A percentile compares a stretch with the other conserved stretches of the same genome.
Conservation (phyloP, 345 rosid species). For the Pistacia integerrima region DNA sequence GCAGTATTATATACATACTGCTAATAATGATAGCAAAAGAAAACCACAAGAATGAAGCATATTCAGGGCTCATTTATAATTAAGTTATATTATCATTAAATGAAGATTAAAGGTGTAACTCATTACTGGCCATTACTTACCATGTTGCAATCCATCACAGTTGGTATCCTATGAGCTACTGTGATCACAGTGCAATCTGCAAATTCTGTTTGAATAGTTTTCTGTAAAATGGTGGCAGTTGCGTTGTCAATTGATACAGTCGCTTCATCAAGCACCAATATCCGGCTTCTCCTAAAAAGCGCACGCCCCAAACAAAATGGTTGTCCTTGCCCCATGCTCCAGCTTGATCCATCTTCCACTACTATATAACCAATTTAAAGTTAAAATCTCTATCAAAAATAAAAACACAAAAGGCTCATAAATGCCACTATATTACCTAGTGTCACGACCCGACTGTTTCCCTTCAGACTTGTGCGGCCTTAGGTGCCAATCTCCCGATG, state of each 20-base stretch:
- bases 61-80: neutral
- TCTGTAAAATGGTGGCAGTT: conserved; percentile 83
- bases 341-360: conserved; percentile 84
- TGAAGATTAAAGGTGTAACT: conserved; percentile 19
- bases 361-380: conserved; percentile 37
- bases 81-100: no score
- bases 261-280: conserved; percentile 91
- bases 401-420: neutral
- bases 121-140: conserved; percentile 66
- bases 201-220: conserved; percentile 73
- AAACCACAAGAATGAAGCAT: no score
- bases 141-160: conserved; percentile 96
- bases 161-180: conserved; percentile 34
- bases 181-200: conserved; percentile 12
- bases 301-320: conserved; percentile 91
- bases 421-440: conserved; percentile 40
- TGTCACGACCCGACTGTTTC: no score
- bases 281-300: conserved; percentile 77
- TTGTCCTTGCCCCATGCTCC: conserved; percentile 99
- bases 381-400: neutral
- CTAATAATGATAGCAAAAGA: no score
- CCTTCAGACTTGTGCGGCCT: no score
- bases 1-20: no score
- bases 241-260: conserved; percentile 95
- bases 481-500: no score